phyloP scores from a whole-genome alignment of 441 rosid genomes.

The Bruguiera hainesii region DNA sequence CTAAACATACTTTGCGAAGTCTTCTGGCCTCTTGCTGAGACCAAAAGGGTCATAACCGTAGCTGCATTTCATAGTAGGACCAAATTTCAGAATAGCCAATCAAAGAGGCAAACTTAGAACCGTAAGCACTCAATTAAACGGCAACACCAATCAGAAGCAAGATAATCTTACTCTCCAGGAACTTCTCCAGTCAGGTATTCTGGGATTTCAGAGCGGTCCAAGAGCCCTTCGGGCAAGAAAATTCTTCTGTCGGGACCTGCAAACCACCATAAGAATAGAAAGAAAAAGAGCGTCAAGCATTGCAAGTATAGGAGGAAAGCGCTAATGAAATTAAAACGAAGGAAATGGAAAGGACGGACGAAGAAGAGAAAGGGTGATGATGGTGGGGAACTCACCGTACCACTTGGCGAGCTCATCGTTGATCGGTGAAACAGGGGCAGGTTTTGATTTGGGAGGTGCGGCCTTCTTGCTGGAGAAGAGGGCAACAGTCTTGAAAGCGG shows the following conservation, averaged over 20 bases:
- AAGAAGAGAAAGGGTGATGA: not conserved
- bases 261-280: conserved; percentile 11
- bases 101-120: not conserved
- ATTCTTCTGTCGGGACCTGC: conserved; percentile 95
- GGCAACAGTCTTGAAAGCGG: conserved; percentile 68
- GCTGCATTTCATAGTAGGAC: conserved; percentile 38
- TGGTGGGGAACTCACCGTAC: conserved; percentile 60
- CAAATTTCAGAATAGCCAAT: not conserved
- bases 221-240: conserved; percentile 90
- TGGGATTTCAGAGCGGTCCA: conserved; percentile 94
- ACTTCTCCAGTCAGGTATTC: conserved; percentile 97
- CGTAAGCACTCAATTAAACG: not conserved
- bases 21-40: conserved; percentile 85
- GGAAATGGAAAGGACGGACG: not conserved
- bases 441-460: conserved; percentile 56
- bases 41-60: conserved; percentile 99
- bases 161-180: conserved; percentile 84
- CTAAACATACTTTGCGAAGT: conserved; percentile 75
- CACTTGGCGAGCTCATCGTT: conserved; percentile 94
- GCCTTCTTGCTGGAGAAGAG: conserved; percentile 83
- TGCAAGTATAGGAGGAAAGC: not conserved
- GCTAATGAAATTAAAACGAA: not conserved
- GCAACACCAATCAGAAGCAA: not conserved
- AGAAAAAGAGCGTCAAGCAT: not conserved
- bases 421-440: conserved; percentile 39